Percentiles rank a stretch among this genome's conserved stretches.
phyloP scores from a whole-genome alignment of 1,284 basidiomycete genomes.

The Ceratobasidium papillatum region DNA sequence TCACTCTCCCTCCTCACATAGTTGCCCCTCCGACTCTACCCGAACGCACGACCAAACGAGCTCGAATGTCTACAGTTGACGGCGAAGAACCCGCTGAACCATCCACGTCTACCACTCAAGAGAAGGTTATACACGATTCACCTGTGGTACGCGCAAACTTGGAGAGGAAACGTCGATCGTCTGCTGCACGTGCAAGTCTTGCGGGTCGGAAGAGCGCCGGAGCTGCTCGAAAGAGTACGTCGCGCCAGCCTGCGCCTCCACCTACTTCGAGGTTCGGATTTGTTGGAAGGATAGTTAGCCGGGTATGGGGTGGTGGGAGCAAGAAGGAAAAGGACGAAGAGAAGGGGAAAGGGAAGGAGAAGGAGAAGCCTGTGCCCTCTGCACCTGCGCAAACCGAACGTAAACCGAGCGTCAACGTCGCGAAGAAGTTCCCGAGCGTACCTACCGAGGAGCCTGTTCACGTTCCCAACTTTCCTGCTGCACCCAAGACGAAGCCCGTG shows the following conservation, averaged over 20 bases:
- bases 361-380: slow-evolving; percentile 26
- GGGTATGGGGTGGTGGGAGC: slow-evolving; percentile 22
- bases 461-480: slow-evolving; percentile 24
- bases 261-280: slow-evolving; percentile 21
- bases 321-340: slow-evolving; percentile 29
- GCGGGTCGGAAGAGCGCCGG: slow-evolving; percentile 26
- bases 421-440: slow-evolving; percentile 34
- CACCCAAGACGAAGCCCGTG: slow-evolving; percentile 18
- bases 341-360: neutral
- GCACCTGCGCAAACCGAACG: slow-evolving; percentile 24
- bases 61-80: slow-evolving; percentile 29
- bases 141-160: slow-evolving; percentile 16
- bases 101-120: neutral
- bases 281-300: slow-evolving; percentile 28
- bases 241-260: slow-evolving; percentile 1
- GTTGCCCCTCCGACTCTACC: slow-evolving; percentile 3
- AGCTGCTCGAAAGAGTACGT: neutral
- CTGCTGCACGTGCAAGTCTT: slow-evolving; percentile 17
- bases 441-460: slow-evolving; percentile 28
- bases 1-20: slow-evolving; percentile 23
- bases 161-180: slow-evolving; percentile 22
- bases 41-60: slow-evolving; percentile 31
- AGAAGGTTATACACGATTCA: slow-evolving; percentile 20
- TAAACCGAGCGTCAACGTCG: slow-evolving; percentile 27
- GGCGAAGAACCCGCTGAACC: neutral